Base-by-base conservation (phyloP, 352 stramenopile genomes). In the Elongisporangium undulatum region DNA sequence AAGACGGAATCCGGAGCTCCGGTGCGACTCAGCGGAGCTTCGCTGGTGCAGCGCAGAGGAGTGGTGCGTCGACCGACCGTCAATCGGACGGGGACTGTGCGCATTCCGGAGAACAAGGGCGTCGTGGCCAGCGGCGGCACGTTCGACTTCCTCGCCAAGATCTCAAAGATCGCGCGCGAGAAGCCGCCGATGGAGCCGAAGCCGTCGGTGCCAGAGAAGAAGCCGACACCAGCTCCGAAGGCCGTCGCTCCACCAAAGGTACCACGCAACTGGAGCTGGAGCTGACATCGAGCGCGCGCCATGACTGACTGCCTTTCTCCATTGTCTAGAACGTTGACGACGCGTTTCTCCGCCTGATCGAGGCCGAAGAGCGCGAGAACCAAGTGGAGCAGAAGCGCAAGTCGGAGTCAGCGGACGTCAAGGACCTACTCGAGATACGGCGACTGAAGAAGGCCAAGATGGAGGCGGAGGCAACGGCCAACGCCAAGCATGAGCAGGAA, bases 111-210 rank as follows among this genome's bases (percentile, higher is more conserved):
- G 55, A 72, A 72, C 41, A 87, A 84, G 48, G 85, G 85, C 21
- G 68, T 85, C 6, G 85, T 95, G 21, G 85, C 83, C 12, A 88
- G 77, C 56, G 85, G 85, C 20, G 82, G 84, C 0, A 92, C 85
- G 39, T 90, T 95, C 61, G 85, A 95, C 57, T 95, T 95, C 24
- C 56, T 95, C 56, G 87, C 79, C n/a, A 95, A 91, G 67, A 92
- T 95, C 34, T 77, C 64, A 2, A 64, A 52, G 23, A 54, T 64
- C 23, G 9, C 8, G 8, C 29, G 29, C 5, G 38, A 58, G 7
- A 59, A 64, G 29, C 8, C 56, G 20, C 53, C 15, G 51, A 48
- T 4, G 16, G 56, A 55, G 29, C 23, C n/a, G 3, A 61, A 61
- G 49, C 15, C 20, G 4, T 15, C n/a, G 5, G 41, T 38, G 4